Evolutionary conservation across 768 basidiomycete species (phyloP), one percentile per base, ranked within the genome.

Genomic region (Lactifluus subvellereus): DNA sequence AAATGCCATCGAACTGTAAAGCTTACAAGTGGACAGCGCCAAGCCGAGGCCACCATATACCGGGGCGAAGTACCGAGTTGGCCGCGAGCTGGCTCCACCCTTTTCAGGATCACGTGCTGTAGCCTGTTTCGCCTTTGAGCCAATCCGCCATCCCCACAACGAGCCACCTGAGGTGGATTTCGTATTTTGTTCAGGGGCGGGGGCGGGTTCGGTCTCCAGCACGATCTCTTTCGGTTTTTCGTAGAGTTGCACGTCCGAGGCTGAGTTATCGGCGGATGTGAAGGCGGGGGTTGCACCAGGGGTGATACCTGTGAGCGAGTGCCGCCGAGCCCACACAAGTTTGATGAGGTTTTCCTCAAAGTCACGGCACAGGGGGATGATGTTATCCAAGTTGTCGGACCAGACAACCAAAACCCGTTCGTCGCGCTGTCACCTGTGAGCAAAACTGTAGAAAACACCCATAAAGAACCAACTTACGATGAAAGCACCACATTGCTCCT

Each of bases 401-500:
- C 93, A 95, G 20, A 89, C 84, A 27, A 94, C 80, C 32, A 95
- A 78, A 48, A 91, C 88, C 27, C 84, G 83, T 69, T 94, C 91
- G 72, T 92, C 87, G 32, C 92, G 85, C 90, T 91, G 69, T 22
- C 27, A 49, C 22, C 42, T 38, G 56, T 45, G n/a, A 54, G 47
- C 11, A 10, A n/a, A 32, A 27, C 27, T 27, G 35, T 37, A 16
- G 52, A 32, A 2, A 20, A 60, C 2, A 54, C 37, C 38, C 18
- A 6, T 5, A 27, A 27, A 13, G 32, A 35, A 20, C 4, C 9
- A 42, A 79, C 82, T 70, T 72, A 88, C 89, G 57, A 93, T 80
- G 72, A 95, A 95, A 13, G 93, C 93, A 20, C 86, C 93, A 54
- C 88, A 92, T 69, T 94, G 92, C 71, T 94, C 92, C 76, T 94